Evolutionary conservation across 257 asterid species (phyloP).

Genomic region (Solanum corneliomulleri): DNA sequence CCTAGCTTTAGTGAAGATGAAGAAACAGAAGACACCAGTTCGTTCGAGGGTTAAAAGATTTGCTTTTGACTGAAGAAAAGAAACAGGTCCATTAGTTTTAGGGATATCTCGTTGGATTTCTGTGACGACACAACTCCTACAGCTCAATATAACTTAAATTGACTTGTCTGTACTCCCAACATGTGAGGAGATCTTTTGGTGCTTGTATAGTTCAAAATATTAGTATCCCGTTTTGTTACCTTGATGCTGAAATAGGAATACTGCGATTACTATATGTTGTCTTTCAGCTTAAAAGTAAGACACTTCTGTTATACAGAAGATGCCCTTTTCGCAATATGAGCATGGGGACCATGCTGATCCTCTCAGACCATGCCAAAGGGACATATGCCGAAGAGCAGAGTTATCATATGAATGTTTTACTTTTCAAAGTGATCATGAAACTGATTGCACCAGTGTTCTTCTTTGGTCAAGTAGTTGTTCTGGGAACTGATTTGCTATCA

Average conservation of each 20-base stretch:
- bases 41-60: constrained; percentile 31
- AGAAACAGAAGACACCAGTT: constrained; percentile 59
- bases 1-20: constrained; percentile 58
- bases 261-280: neutral
- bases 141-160: neutral
- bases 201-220: neutral
- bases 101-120: neutral
- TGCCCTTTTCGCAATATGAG: neutral
- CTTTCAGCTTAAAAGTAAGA: neutral
- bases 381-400: neutral
- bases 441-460: neutral
- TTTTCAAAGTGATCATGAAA: neutral
- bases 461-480: neutral
- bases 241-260: neutral
- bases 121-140: neutral
- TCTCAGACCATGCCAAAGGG: neutral
- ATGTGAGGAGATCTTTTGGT: neutral
- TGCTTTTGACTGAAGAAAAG: neutral
- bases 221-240: neutral
- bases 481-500: neutral
- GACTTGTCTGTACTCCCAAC: neutral
- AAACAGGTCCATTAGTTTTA: neutral
- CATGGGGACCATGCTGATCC: neutral
- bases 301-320: neutral
- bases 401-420: neutral